Evolutionary conservation across 2,329 filamentous ascomycete genomes (phyloP).

Genomic region (Fusarium sp.): DNA sequence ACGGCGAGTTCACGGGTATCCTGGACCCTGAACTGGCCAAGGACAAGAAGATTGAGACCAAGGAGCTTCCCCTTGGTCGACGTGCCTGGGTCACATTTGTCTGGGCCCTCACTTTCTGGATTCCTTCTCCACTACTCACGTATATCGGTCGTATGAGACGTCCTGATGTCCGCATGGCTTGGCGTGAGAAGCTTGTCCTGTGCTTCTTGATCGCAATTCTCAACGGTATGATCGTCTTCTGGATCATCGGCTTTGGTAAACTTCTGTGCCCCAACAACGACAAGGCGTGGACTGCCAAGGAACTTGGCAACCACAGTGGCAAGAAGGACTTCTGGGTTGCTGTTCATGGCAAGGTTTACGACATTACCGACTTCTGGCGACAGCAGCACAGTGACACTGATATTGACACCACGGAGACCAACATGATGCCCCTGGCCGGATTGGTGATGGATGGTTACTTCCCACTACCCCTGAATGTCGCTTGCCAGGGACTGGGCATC

Average conservation of each 20-base stretch:
- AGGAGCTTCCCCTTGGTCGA: constrained; percentile 71
- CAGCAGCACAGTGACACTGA: constrained; percentile 82
- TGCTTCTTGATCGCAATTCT: constrained; percentile 83
- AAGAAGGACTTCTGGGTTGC: constrained; percentile 86
- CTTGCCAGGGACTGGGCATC: constrained; percentile 80
- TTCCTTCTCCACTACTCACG: constrained; percentile 86
- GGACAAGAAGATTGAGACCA: constrained; percentile 80
- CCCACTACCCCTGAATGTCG: constrained; percentile 77
- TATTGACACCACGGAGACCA: constrained; percentile 68
- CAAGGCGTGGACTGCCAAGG: constrained; percentile 83
- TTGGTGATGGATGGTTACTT: constrained; percentile 88
- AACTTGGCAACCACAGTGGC: constrained; percentile 79
- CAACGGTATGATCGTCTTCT: constrained; percentile 88
- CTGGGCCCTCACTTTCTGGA: constrained; percentile 93
- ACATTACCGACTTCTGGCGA: constrained; percentile 90
- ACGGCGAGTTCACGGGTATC: constrained; percentile 75
- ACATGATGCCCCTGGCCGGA: constrained; percentile 85
- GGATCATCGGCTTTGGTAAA: constrained; percentile 87
- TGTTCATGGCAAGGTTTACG: constrained; percentile 89
- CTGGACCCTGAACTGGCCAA: constrained; percentile 84
- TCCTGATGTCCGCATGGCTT: constrained; percentile 95
- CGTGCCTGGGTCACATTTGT: constrained; percentile 85
- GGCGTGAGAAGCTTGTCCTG: constrained; percentile 93
- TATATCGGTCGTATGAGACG: constrained; percentile 94
- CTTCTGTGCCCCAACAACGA: constrained; percentile 91